phyloP scores from a whole-genome alignment of 495 filamentous ascomycete species.

The Penicilliopsis zonata region DNA sequence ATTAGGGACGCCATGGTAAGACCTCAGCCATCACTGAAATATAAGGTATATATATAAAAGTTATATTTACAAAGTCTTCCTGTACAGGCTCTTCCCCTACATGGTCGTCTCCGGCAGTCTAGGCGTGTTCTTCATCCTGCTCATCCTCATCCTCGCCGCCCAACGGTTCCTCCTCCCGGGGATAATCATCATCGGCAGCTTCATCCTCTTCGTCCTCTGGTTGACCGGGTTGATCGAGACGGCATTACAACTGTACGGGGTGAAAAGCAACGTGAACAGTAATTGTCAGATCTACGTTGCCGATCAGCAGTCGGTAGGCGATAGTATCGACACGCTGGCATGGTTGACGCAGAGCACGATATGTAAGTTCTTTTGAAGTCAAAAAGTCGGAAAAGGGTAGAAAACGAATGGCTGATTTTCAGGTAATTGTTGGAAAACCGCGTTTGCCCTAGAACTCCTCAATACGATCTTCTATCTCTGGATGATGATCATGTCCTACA shows the following conservation, averaged over 20 bases:
- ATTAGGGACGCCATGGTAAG: constrained; percentile 73
- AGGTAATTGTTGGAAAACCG: constrained; percentile 48
- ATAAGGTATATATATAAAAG: constrained; percentile 1
- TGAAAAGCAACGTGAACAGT: constrained; percentile 57
- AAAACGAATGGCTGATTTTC: not conserved
- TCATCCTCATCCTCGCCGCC: constrained; percentile 60
- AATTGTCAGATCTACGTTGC: constrained; percentile 70
- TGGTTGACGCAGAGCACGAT: constrained; percentile 82
- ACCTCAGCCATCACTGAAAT: not conserved
- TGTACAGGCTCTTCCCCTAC: constrained; percentile 81
- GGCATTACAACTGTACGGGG: constrained; percentile 78
- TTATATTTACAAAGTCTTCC: not conserved
- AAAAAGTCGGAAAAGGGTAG: not conserved
- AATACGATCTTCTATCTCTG: constrained; percentile 79
- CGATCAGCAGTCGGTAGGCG: constrained; percentile 41
- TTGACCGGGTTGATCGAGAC: constrained; percentile 86
- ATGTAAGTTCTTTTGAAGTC: constrained; percentile 43
- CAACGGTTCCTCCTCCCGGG: constrained; percentile 75
- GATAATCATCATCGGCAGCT: constrained; percentile 80
- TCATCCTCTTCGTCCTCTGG: constrained; percentile 90
- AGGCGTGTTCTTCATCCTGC: constrained; percentile 58
- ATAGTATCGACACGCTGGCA: constrained; percentile 61
- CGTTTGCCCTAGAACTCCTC: constrained; percentile 56
- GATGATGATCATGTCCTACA: constrained; percentile 89
- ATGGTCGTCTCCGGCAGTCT: constrained; percentile 64